Conservation (phyloP, 176 grass and related monocot species). For the Oryza punctata region DNA sequence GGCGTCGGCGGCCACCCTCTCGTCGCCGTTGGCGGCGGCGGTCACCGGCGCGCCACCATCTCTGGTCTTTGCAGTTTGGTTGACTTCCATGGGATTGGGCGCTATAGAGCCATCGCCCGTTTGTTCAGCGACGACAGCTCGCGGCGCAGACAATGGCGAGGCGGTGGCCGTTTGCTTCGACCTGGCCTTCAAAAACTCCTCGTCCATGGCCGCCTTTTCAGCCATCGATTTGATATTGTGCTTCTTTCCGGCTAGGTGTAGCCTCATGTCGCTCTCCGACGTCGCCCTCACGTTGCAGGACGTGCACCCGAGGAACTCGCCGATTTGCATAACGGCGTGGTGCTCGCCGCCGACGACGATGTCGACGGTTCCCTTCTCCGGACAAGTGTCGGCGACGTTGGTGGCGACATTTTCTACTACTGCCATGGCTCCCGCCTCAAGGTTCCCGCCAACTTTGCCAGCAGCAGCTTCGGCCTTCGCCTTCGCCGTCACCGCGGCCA, state of each 20-base stretch:
- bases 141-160: neutral
- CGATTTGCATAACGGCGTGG: neutral
- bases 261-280: conserved; percentile 15
- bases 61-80: neutral
- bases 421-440: no score
- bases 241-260: conserved; percentile 19
- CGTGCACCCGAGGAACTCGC: neutral
- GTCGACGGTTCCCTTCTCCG: no score
- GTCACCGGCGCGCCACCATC: neutral
- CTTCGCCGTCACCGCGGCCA: neutral
- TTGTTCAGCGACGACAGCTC: no score
- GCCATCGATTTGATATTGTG: conserved; percentile 19
- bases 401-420: neutral
- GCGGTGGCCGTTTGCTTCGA: neutral
- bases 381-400: neutral
- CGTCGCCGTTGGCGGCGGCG: neutral
- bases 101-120: no score
- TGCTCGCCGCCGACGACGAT: neutral
- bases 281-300: neutral
- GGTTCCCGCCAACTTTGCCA: neutral
- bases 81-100: no score
- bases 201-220: neutral
- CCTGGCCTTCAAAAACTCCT: neutral
- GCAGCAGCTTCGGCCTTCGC: neutral
- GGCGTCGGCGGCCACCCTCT: neutral